Evolutionary conservation across 2,329 filamentous ascomycete species (phyloP).

Genomic region (Colletotrichum musae): DNA sequence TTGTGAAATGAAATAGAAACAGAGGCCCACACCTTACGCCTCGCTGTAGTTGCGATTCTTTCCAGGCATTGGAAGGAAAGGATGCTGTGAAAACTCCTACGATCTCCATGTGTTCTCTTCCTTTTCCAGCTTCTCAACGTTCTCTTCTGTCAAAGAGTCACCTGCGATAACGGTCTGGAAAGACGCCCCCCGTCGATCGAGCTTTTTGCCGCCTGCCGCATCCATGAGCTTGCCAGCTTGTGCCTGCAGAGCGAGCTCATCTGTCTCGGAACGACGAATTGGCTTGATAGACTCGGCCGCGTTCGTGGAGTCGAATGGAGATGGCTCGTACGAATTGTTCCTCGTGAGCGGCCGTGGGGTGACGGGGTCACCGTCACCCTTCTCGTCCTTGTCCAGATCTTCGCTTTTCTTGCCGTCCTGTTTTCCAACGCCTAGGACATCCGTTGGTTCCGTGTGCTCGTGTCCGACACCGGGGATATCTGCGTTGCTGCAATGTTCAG

Average conservation of each 20-base stretch:
- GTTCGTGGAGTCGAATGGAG: conserved; percentile 57
- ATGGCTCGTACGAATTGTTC: conserved; percentile 56
- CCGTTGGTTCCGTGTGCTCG: conserved; percentile 1
- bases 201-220: conserved; percentile 56
- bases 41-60: conserved; percentile 6
- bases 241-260: conserved; percentile 58
- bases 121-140: conserved; percentile 63
- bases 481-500: conserved; percentile 59
- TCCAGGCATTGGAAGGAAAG: neutral
- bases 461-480: conserved; percentile 54
- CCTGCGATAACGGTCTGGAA: conserved; percentile 53
- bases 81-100: conserved; percentile 16
- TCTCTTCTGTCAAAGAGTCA: conserved; percentile 68
- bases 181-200: conserved; percentile 50
- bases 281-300: conserved; percentile 50
- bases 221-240: conserved; percentile 64
- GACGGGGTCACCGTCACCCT: conserved; percentile 48
- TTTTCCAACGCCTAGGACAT: neutral
- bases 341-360: conserved; percentile 59
- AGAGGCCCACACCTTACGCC: conserved; percentile 16
- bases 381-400: conserved; percentile 24
- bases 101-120: conserved; percentile 46
- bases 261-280: conserved; percentile 54
- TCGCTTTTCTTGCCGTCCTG: neutral
- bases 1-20: neutral